phyloP scores from a whole-genome alignment of 2,329 filamentous ascomycete genomes.

The Apiospora arundinis region DNA sequence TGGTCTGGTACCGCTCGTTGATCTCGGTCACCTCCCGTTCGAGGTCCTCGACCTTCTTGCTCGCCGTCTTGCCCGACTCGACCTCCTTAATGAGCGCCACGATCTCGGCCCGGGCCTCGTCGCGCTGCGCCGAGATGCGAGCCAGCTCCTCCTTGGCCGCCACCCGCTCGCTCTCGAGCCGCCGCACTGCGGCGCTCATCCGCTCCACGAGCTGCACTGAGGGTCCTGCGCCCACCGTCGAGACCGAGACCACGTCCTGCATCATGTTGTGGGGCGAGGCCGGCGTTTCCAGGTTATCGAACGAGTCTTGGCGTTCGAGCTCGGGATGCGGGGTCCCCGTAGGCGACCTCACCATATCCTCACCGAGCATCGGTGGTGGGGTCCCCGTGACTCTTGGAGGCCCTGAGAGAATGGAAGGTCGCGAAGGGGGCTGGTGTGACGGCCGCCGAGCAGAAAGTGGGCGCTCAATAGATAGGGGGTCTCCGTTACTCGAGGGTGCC shows the following conservation, averaged over 20 bases:
- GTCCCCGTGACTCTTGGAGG: constrained; percentile 42
- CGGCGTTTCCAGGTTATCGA: constrained; percentile 60
- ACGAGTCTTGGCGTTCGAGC: constrained; percentile 54
- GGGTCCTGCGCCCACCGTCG: constrained; percentile 87
- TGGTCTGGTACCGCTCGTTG: constrained; percentile 83
- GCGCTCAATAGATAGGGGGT: constrained; percentile 47
- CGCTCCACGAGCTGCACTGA: constrained; percentile 94
- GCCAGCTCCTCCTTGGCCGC: constrained; percentile 85
- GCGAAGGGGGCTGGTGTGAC: constrained; percentile 53
- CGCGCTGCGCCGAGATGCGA: constrained; percentile 81
- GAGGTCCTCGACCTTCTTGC: constrained; percentile 66
- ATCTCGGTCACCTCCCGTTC: constrained; percentile 73
- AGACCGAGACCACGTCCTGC: constrained; percentile 87
- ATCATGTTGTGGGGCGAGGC: constrained; percentile 72
- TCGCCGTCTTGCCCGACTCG: constrained; percentile 70
- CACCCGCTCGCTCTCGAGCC: constrained; percentile 90
- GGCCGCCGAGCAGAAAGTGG: constrained; percentile 51
- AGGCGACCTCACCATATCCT: constrained; percentile 49
- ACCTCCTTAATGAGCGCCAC: constrained; percentile 87
- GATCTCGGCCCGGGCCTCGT: constrained; percentile 92
- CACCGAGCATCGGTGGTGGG: constrained; percentile 53
- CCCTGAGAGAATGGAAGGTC: constrained; percentile 48
- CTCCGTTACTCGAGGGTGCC: constrained; percentile 57
- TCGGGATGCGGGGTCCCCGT: constrained; percentile 43
- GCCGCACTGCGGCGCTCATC: constrained; percentile 91